Percentiles rank a stretch among this genome's conserved stretches.
phyloP scores from a whole-genome alignment of 495 filamentous ascomycete species.

The Aspergillus conjunctus region DNA sequence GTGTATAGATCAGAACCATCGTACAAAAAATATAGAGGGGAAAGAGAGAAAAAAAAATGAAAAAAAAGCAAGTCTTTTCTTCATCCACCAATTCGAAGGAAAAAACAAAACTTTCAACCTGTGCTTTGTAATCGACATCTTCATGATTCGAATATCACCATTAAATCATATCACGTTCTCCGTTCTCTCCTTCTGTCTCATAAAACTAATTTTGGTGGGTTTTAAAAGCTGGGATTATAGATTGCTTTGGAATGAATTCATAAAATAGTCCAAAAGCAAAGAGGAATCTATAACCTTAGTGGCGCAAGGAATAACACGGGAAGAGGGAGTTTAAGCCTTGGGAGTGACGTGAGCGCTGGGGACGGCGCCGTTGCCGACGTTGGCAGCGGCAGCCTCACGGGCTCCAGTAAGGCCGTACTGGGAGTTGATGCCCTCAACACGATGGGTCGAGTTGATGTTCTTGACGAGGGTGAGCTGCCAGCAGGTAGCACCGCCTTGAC shows the following conservation, averaged over 20 bases:
- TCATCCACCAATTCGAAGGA: not conserved
- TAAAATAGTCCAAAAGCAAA: not conserved
- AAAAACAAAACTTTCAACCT: not conserved
- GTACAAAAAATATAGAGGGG: conserved; percentile 20
- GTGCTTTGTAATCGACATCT: not conserved
- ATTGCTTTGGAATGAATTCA: not conserved
- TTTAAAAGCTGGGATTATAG: no score
- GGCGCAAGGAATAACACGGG: not conserved
- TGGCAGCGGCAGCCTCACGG: conserved; percentile 45
- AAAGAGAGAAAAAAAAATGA: not conserved
- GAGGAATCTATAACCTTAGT: not conserved
- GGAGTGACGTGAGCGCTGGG: conserved; percentile 45
- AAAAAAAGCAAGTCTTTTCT: not conserved
- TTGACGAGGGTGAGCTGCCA: conserved; percentile 95
- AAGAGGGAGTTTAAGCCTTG: conserved; percentile 30
- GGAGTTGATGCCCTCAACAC: conserved; percentile 77
- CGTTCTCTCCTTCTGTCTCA: not conserved
- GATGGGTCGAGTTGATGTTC: conserved; percentile 97
- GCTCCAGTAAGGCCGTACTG: conserved; percentile 80
- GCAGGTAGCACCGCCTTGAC: conserved; percentile 92
- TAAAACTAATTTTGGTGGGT: not conserved
- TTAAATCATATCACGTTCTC: conserved; percentile 5
- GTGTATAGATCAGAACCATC: conserved; percentile 23
- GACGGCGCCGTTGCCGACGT: conserved; percentile 39
- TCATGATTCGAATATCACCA: not conserved